Percentiles rank a stretch among this genome's conserved stretches.
phyloP scores from a whole-genome alignment of 208 protist species.

The Trypanosoma cruzi region DNA sequence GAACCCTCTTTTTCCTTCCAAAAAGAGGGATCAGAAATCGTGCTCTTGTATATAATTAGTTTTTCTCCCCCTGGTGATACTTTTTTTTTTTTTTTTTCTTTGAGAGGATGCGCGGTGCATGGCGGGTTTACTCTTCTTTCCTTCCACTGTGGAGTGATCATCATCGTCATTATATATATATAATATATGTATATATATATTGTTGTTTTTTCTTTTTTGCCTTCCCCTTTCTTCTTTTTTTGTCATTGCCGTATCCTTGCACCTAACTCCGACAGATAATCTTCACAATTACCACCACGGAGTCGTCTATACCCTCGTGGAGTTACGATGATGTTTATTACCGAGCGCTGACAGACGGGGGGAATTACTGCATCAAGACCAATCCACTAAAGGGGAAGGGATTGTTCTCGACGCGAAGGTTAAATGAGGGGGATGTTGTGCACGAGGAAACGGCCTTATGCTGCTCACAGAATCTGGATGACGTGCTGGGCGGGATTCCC shows the following conservation, averaged over 20 bases:
- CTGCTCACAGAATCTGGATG: conserved; percentile 80
- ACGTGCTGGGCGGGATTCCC: conserved; percentile 34
- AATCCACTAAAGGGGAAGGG: conserved; percentile 73
- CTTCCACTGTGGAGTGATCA: no score
- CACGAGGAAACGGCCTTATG: conserved; percentile 70
- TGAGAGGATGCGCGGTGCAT: no score
- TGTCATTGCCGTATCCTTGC: no score
- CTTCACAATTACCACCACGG: not conserved
- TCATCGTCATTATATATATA: no score
- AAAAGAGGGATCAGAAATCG: no score
- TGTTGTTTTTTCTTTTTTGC: not conserved
- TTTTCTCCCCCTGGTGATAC: not conserved
- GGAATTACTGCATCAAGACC: conserved; percentile 40
- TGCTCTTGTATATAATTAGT: conserved; percentile 13
- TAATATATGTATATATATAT: conserved; percentile 18
- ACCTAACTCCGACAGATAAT: not conserved
- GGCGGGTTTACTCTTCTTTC: no score
- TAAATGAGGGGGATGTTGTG: conserved; percentile 44
- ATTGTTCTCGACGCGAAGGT: conserved; percentile 37
- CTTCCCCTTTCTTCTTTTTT: conserved; percentile 9
- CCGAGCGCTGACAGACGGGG: conserved; percentile 34
- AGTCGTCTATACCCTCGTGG: conserved; percentile 37
- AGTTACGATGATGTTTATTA: conserved; percentile 56
- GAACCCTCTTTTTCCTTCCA: no score
- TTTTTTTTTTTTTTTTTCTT: conserved; percentile 18